Conservation (phyloP, 805 yeast species). For the Metschnikowia noctiluminum region DNA sequence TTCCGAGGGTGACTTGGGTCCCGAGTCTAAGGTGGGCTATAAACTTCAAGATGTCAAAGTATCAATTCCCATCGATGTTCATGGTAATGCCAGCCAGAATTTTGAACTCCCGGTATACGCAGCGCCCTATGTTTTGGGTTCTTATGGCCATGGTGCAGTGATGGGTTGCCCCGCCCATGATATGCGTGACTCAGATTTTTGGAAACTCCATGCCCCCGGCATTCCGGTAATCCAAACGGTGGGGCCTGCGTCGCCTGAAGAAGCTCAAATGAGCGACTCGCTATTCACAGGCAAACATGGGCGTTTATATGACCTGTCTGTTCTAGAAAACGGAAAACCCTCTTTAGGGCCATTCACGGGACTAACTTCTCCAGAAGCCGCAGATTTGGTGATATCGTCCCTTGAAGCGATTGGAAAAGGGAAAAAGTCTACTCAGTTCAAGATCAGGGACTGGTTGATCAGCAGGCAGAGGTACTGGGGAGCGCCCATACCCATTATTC, state of each 20-base stretch:
- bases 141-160: constrained; percentile 90
- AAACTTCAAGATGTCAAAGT: constrained; percentile 43
- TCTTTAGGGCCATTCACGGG: constrained; percentile 47
- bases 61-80: constrained; percentile 55
- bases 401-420: constrained; percentile 47
- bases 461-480: constrained; percentile 98
- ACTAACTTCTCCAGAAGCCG: constrained; percentile 48
- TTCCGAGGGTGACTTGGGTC: constrained; percentile 40
- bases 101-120: constrained; percentile 68
- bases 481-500: constrained; percentile 93
- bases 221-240: constrained; percentile 42
- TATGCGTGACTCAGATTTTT: constrained; percentile 75
- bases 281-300: constrained; percentile 54
- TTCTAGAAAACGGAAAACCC: constrained; percentile 24
- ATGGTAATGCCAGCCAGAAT: constrained; percentile 13
- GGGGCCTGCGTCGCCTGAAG: constrained; percentile 32
- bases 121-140: constrained; percentile 85
- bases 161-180: constrained; percentile 99
- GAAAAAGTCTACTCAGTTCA: constrained; percentile 46
- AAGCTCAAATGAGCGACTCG: constrained; percentile 12
- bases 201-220: constrained; percentile 59
- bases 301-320: constrained; percentile 27
- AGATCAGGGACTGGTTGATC: constrained; percentile 89
- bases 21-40: constrained; percentile 51
- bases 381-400: constrained; percentile 38